These are phyloP conservation scores for Russula emetica DNA, from an alignment of 768 basidiomycete species.

Conservation along the genomic window DNA sequence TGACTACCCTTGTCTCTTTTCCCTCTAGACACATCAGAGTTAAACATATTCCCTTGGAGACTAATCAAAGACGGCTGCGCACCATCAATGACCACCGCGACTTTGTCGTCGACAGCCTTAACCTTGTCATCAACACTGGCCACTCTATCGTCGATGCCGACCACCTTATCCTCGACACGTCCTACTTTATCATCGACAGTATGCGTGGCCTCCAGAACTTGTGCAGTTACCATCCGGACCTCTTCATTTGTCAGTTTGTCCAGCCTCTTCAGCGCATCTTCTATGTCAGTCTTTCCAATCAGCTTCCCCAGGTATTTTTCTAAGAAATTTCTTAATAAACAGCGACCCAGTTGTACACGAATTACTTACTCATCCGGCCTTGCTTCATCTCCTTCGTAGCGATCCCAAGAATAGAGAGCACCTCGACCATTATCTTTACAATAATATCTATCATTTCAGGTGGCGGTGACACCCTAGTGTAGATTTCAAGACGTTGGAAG, in stretches of 20 bases:
- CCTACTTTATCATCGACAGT: background rate
- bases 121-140: background rate
- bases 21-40: too few relatives aligned
- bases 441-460: background rate
- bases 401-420: background rate
- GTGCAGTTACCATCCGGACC: background rate
- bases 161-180: background rate
- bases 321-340: background rate
- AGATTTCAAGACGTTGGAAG: background rate
- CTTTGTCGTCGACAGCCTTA: background rate
- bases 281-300: too few relatives aligned
- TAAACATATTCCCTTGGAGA: too few relatives aligned
- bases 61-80: background rate
- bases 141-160: background rate
- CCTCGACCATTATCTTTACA: background rate
- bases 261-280: too few relatives aligned
- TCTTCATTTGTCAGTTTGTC: too few relatives aligned
- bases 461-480: background rate
- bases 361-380: background rate
- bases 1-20: too few relatives aligned
- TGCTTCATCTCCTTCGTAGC: background rate
- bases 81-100: background rate
- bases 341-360: background rate
- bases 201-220: background rate
- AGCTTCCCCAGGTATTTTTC: too few relatives aligned